These are phyloP conservation scores for Adansonia madagascariensis DNA, from an alignment of 441 rosid species.

Conservation along the genomic window DNA sequence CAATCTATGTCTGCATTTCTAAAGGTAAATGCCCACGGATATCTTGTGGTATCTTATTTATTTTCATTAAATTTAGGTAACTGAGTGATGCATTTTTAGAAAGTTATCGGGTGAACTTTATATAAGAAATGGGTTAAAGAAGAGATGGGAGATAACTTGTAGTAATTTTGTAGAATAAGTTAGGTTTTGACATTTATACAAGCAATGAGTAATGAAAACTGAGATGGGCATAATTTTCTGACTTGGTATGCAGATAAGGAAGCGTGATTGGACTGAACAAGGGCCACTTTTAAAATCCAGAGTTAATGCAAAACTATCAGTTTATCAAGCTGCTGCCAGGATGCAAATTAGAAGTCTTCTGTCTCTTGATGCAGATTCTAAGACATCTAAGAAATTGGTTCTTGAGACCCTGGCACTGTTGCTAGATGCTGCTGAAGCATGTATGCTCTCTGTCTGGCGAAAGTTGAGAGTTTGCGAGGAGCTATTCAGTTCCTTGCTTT, in stretches of 20 bases:
- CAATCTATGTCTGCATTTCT: constrained; percentile 86
- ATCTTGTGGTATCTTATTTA: constrained; percentile 22
- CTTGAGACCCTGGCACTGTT: constrained; percentile 84
- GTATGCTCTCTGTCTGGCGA: constrained; percentile 91
- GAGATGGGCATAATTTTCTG: constrained; percentile 8
- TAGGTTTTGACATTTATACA: constrained; percentile 19
- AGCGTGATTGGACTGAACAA: constrained; percentile 92
- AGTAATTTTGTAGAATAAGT: constrained; percentile 3
- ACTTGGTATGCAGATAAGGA: constrained; percentile 71
- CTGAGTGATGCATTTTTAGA: constrained; percentile 18
- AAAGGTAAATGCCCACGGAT: constrained; percentile 56
- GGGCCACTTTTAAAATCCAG: constrained; percentile 81
- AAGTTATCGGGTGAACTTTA: constrained; percentile 1
- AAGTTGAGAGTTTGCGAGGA: constrained; percentile 91
- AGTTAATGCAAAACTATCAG: constrained; percentile 77
- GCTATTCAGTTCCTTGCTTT: constrained; percentile 77
- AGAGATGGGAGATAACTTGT: not conserved
- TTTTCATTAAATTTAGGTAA: constrained; percentile 4
- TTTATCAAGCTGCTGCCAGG: constrained; percentile 82
- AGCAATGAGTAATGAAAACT: too few relatives aligned
- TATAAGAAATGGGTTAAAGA: not conserved
- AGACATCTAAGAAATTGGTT: constrained; percentile 80
- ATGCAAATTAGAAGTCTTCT: constrained; percentile 78
- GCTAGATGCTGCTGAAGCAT: constrained; percentile 90
- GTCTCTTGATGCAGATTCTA: constrained; percentile 82